A percentile compares a stretch with the other conserved stretches of the same genome.
phyloP scores from a whole-genome alignment of 75 land plant species.

The Chamaecyparis obtusa region DNA sequence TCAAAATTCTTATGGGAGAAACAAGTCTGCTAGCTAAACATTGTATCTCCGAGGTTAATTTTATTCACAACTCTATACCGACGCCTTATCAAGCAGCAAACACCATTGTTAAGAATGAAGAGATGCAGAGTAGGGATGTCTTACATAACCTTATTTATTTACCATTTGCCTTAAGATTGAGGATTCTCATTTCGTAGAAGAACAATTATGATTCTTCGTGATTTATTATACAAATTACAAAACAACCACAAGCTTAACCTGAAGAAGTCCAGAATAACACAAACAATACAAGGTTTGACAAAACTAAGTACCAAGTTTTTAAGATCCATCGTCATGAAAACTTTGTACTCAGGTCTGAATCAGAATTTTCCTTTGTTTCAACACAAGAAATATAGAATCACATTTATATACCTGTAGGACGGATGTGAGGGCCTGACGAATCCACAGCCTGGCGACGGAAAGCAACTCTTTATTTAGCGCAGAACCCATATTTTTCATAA shows the following conservation, averaged over 20 bases:
- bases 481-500: neutral
- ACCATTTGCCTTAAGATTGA: too few species aligned
- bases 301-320: neutral
- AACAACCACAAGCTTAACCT: neutral
- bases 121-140: too few species aligned
- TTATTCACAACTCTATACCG: neutral
- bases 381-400: neutral
- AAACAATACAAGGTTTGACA: too few species aligned
- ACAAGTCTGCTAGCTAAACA: neutral
- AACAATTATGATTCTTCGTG: too few species aligned
- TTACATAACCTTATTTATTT: too few species aligned
- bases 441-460: constrained; percentile 8
- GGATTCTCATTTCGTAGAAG: too few species aligned
- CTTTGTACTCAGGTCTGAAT: neutral
- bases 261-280: neutral
- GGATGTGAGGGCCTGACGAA: constrained; percentile 1
- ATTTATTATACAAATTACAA: too few species aligned
- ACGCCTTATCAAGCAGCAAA: neutral
- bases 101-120: too few species aligned
- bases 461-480: neutral
- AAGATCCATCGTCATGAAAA: neutral
- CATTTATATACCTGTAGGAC: constrained; percentile 2
- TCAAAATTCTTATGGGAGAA: too few species aligned
- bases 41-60: too few species aligned
- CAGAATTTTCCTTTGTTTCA: neutral